A percentile compares a stretch with the other conserved stretches of the same genome.
Conservation (phyloP, 257 asterid species). For the Solanum chilense region DNA sequence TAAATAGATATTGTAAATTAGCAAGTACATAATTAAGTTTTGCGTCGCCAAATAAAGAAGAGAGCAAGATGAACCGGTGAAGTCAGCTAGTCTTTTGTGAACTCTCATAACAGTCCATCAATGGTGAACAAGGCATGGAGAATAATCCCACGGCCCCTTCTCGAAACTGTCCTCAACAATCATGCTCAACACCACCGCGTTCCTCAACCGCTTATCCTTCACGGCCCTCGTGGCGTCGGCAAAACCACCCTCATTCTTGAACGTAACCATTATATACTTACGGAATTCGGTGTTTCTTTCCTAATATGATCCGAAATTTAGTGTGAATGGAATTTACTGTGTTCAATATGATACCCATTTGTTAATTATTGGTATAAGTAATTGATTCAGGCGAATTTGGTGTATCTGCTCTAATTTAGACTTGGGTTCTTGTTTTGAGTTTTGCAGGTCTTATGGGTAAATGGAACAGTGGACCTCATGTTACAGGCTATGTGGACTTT, state of each 20-base stretch:
- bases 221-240: conserved; percentile 97
- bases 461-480: conserved; percentile 92
- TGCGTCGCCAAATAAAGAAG: no score
- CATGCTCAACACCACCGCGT: conserved; percentile 91
- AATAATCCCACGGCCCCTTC: conserved; percentile 72
- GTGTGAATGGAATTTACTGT: neutral
- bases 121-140: conserved; percentile 79
- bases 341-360: neutral
- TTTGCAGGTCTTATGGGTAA: conserved; percentile 60
- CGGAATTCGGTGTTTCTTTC: no score
- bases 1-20: no score
- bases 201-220: conserved; percentile 88
- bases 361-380: neutral
- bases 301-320: neutral
- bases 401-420: neutral
- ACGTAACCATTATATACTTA: conserved; percentile 19
- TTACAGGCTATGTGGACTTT: conserved; percentile 83
- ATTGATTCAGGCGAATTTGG: neutral
- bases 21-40: no score
- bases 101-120: neutral
- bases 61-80: no score
- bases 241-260: conserved; percentile 93
- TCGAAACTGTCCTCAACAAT: conserved; percentile 83
- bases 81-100: neutral
- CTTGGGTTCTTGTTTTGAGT: neutral